Evolutionary conservation across 305 asterid species (phyloP), one percentile per base, ranked within the genome.

Genomic region (Andrographis paniculata): DNA sequence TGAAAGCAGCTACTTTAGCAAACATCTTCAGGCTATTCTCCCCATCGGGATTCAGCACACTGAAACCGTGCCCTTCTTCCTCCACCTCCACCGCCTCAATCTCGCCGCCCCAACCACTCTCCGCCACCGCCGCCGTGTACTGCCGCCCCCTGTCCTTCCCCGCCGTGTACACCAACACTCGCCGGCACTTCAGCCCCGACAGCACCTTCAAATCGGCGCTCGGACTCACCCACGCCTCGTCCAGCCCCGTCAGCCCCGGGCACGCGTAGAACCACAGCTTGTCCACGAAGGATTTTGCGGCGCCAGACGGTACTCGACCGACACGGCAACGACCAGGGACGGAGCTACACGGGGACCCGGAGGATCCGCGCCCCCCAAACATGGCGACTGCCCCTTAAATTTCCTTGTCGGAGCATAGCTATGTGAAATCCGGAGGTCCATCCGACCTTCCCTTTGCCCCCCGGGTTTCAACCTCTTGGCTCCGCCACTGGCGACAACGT

Each of bases 71-170:
- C 0, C 33, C 23, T 7, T 75, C 86, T 18, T 78, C 86, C 9
- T 67, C 45, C 0, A 65, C 56, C 49, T 80, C 94, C 18, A 64
- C 52, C 5, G 75, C 24, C 56, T 76, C 82, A 30, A 63, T 43
- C 20, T 21, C 52, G 1, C 95, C 97, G 0, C 52, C 50, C 92
- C 92, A 87, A 0, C 48, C 85, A n/a, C 73, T 71, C 10, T 56
- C 64, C 77, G 64, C 69, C 79, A 87, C 16, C 0, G 69, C 59
- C 37, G 77, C 50, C 4, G 62, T 58, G 20, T 84, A 87, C 22
- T 17, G 7, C 66, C 30, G 24, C 1, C 83, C 92, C 33, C 33
- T 6, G 33, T 27, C 33, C 33, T 27, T 27, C 10, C 33, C 33
- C 9, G 33, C 33, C 33, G 33, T 27, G 9, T 5, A 6, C 10